Base-by-base conservation (phyloP, 805 yeast genomes). In the Lipomyces sp. region DNA sequence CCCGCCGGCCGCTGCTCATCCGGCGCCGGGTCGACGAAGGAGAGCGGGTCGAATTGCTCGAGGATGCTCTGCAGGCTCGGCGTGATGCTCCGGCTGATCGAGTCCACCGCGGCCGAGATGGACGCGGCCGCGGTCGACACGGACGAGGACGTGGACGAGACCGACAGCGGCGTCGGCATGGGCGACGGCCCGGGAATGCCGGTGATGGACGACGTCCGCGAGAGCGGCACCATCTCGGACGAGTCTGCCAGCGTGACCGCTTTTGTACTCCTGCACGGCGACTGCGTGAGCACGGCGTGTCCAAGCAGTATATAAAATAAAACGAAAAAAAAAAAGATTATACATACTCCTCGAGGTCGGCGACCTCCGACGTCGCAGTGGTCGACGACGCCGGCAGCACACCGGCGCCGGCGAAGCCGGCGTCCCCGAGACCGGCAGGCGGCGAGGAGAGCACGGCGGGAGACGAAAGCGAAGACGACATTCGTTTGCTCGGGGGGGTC, bases 11-110 rank as follows among this genome's bases (percentile, higher is more conserved):
- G 6, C 38, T 48, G n/a, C 43, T 51, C 40, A 10, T 39, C 45
- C 11, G 51, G 43, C 19, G 38, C 11, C 21, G 43, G 16, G 24
- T 55, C 21, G 16, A 13, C 47, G 10, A 55, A 52, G 11, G 60
- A 36, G 29, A 61, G 50, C 16, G 65, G 66, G 36, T 61, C 66
- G 45, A 63, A 63, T n/a, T 61, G 64, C 19, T 51, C 60, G 48
- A 62, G 41, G 43, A 55, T 55, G 22, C 50, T 53, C 36, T 52
- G 59, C 38, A 52, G n/a, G 11, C 47, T 38, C 16, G 55, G 49
- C 21, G 47, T 42, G 37, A 43, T 16, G 26, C 35, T 47, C 16
- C 45, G 28, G 3, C 37, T 37, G 18, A 26, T 32, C 10, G 14
- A 24, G 23, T 11, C 28, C 16, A 14, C 47, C 24, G 35, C 32